Percentiles rank a stretch among this genome's conserved stretches.
Conservation (phyloP, 2,329 filamentous ascomycete genomes). For the Exserohilum rostratum region DNA sequence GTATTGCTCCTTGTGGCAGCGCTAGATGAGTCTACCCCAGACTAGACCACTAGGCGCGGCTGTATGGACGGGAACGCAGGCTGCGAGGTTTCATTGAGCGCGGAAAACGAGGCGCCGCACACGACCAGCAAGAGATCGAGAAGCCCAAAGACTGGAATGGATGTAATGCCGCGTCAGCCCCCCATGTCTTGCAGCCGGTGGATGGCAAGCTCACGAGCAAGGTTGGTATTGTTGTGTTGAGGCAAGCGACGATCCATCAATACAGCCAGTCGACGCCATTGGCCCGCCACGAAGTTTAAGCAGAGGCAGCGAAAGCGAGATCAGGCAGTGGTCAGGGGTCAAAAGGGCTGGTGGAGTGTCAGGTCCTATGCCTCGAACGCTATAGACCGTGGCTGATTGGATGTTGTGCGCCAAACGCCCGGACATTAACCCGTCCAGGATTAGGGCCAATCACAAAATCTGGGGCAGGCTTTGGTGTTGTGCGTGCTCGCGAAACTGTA, state of each 20-base stretch:
- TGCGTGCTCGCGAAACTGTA: slow-evolving; percentile 7
- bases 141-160: slow-evolving; percentile 2
- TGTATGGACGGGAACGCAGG: slow-evolving; percentile 6
- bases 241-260: slow-evolving; percentile 10
- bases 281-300: slow-evolving; percentile 24
- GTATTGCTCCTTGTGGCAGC: slow-evolving; percentile 15
- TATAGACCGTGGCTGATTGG: slow-evolving; percentile 24
- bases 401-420: slow-evolving; percentile 20
- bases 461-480: slow-evolving; percentile 24
- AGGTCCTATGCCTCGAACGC: slow-evolving; percentile 29
- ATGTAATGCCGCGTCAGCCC: slow-evolving; percentile 4
- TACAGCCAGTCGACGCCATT: slow-evolving; percentile 24
- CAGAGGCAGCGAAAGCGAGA: slow-evolving; percentile 15
- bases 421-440: slow-evolving; percentile 26
- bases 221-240: slow-evolving; percentile 27
- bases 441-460: slow-evolving; percentile 26
- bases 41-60: slow-evolving; percentile 12
- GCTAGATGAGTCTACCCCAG: slow-evolving; percentile 16
- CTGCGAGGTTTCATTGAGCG: slow-evolving; percentile 9
- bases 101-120: slow-evolving; percentile 1
- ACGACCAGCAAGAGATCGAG: neutral
- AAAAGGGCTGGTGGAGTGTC: slow-evolving; percentile 27
- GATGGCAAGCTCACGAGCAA: slow-evolving; percentile 3
- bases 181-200: neutral
- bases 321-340: slow-evolving; percentile 17